Base-by-base conservation (phyloP, 2,329 filamentous ascomycete species). In the Cercospora beticola region DNA sequence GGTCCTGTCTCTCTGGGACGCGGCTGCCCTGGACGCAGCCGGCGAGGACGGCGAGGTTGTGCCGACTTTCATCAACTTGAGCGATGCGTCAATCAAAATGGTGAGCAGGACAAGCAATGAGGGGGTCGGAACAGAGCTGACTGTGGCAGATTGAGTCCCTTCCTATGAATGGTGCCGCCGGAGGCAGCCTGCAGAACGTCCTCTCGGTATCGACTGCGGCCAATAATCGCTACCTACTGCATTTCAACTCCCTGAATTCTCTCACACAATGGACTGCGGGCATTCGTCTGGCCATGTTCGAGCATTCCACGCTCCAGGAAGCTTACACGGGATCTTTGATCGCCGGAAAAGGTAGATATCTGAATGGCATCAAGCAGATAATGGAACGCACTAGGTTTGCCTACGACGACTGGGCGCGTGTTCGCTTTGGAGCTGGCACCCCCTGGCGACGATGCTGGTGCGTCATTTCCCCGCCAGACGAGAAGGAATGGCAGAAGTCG, bases 401-500 rank as follows among this genome's bases (percentile, higher is more conserved):
- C 74, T 88, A 92, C 49, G 93, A 97, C 78, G 93, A 97, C 77
- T 99, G 95, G 95, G 93, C 94, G 18, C 87, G 95, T 71, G 95
- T 99, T 62, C 87, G 95, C 68, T 99, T 99, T 76, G 95, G 95
- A 49, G 94, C 95, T 33, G 95, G 95, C 58, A 97, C 95, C 9
- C 94, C 94, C 0, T 99, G 95, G 95, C 89, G 92, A 77, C 90
- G 94, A 46, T 99, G 94, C 80, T 99, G 94, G 94, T 97, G 94
- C 79, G 94, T 98, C 64, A 92, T 98, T 67, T 88, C 89, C 6
- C 95, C 94, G 2, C 94, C 95, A 0, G 92, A 97, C 76, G 94
- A 98, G 82, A 99, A 98, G 82, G 93, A 97, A 75, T 89, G 89
- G 72, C 88, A 90, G 73, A 97, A 93, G 78, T 83, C 90, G 64